phyloP scores from a whole-genome alignment of 306 rosid genomes.

The Parietaria judaica region DNA sequence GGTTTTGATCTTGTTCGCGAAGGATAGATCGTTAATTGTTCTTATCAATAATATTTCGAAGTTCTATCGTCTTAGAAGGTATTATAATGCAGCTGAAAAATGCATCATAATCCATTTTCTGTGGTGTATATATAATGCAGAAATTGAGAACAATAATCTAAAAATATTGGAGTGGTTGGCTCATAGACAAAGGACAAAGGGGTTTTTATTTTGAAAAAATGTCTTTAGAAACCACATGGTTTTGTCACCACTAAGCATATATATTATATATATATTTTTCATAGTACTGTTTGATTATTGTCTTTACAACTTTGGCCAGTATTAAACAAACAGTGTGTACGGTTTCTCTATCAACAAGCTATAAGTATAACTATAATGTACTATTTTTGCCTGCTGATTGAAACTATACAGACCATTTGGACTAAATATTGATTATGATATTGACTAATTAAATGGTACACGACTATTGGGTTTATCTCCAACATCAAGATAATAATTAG shows the following conservation, averaged over 20 bases:
- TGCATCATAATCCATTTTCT: conserved; percentile 4
- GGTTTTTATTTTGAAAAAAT: conserved; percentile 6
- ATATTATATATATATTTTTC: not conserved
- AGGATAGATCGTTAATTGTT: no score
- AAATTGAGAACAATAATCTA: not conserved
- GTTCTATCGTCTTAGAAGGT: not conserved
- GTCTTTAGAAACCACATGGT: conserved; percentile 21
- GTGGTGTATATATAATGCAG: not conserved
- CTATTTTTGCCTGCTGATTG: conserved; percentile 2
- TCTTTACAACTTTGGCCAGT: not conserved
- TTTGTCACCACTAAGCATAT: conserved; percentile 6
- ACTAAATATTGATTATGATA: not conserved
- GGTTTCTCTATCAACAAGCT: not conserved
- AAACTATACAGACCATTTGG: conserved; percentile 2
- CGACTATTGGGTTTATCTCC: not conserved
- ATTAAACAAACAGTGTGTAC: not conserved
- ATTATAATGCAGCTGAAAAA: not conserved
- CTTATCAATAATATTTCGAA: not conserved
- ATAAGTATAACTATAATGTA: not conserved
- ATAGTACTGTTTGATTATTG: not conserved
- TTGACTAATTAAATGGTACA: not conserved
- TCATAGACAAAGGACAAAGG: not conserved
- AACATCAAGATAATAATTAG: not conserved
- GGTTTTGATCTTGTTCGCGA: no score
- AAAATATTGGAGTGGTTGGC: not conserved